Percentiles rank a stretch among this genome's conserved stretches.
phyloP scores from a whole-genome alignment of 2,329 filamentous ascomycete species.

The Xylaria sp. region DNA sequence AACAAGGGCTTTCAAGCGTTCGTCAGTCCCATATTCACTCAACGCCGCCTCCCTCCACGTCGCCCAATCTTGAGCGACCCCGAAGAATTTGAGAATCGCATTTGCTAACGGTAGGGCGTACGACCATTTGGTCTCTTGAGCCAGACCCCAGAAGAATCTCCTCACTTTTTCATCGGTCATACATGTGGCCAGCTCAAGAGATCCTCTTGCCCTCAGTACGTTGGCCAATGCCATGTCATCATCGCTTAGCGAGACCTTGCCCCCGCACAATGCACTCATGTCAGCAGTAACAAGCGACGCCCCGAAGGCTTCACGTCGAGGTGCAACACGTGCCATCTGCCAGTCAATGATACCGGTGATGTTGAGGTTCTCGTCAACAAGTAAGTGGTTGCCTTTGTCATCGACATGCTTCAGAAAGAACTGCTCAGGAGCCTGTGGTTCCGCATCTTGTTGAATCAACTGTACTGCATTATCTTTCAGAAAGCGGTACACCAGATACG shows the following conservation, averaged over 20 bases:
- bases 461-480: conserved; percentile 48
- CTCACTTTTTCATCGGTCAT: conserved; percentile 37
- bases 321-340: conserved; percentile 44
- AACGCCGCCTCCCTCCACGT: conserved; percentile 27
- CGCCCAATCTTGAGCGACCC: conserved; percentile 26
- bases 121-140: conserved; percentile 32
- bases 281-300: conserved; percentile 38
- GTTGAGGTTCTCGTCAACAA: conserved; percentile 52
- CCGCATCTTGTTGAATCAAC: conserved; percentile 37
- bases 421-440: conserved; percentile 12
- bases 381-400: conserved; percentile 56
- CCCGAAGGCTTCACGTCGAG: conserved; percentile 36
- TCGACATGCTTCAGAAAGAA: conserved; percentile 55
- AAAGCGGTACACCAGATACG: conserved; percentile 55
- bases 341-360: conserved; percentile 56
- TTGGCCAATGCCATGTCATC: conserved; percentile 30
- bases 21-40: conserved; percentile 21
- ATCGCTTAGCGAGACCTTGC: conserved; percentile 30
- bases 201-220: conserved; percentile 25
- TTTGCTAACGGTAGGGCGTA: conserved; percentile 37
- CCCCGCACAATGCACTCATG: conserved; percentile 35
- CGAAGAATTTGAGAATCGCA: conserved; percentile 33
- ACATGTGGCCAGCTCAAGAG: conserved; percentile 23
- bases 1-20: conserved; percentile 24
- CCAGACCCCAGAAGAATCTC: conserved; percentile 39